Percentiles rank a stretch among this genome's conserved stretches.
These are phyloP conservation scores for Cladosporium sp. DNA, from an alignment of 2,329 filamentous ascomycete genomes.

Conservation along the genomic window DNA sequence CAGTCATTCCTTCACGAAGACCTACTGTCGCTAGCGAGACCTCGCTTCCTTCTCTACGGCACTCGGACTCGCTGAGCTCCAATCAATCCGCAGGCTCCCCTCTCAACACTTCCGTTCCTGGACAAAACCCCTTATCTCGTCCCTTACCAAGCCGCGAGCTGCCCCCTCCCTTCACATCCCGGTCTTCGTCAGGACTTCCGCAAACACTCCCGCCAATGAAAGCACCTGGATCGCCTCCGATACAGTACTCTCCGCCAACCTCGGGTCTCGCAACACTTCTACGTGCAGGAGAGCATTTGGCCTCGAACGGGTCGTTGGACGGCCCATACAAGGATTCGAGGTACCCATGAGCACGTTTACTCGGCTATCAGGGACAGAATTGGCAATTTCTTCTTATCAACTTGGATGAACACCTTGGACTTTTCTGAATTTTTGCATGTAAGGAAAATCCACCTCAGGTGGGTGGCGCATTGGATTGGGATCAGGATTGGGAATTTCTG, in stretches of 20 bases:
- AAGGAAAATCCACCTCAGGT: too few relatives aligned
- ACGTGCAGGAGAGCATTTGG: slow-evolving; percentile 11
- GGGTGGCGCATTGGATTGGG: too few relatives aligned
- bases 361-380: too few relatives aligned
- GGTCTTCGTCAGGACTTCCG: not conserved
- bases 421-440: too few relatives aligned
- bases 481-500: too few relatives aligned
- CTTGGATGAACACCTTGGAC: too few relatives aligned
- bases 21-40: not conserved
- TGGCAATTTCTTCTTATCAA: too few relatives aligned
- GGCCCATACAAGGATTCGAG: not conserved
- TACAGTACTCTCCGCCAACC: not conserved
- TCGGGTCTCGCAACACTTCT: slow-evolving; percentile 9
- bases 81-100: not conserved
- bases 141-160: slow-evolving; percentile 1
- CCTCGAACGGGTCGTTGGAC: not conserved
- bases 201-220: slow-evolving; percentile 2
- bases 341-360: too few relatives aligned
- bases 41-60: slow-evolving; percentile 1
- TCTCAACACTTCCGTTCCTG: not conserved
- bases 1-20: not conserved
- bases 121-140: not conserved
- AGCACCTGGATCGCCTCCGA: not conserved
- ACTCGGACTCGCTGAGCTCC: slow-evolving; percentile 5
- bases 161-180: not conserved